Evolutionary conservation across 2,329 filamentous ascomycete species (phyloP), one percentile per base, ranked within the genome.

Genomic region (Phialophora chinensis): DNA sequence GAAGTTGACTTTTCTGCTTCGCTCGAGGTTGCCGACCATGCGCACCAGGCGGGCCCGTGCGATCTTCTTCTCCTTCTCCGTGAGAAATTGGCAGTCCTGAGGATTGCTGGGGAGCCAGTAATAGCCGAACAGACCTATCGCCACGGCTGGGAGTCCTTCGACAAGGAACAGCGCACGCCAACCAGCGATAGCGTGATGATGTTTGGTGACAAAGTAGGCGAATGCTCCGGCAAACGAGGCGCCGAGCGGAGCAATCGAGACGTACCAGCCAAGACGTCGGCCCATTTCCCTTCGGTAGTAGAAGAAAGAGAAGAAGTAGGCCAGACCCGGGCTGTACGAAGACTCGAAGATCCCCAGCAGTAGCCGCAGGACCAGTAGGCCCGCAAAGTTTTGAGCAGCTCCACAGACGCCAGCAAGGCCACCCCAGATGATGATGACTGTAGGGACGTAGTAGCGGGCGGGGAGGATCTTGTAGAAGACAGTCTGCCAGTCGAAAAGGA

Each of bases 151-250:
- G 67, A 95, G 93, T 1, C 92, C 93, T 77, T 96, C 92, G 12
- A 94, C 72, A 4, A 96, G 83, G 74, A 96, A 96, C 27, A 96
- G 83, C 1, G 93, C 83, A 17, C 92, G 86, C 92, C 92, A 96
- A 3, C 91, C 87, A 0, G 91, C 90, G 57, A 96, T 88, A 17
- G 90, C 90, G 1, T 82, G 80, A 71, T 84, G 80, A 12, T 87
- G 86, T 29, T 85, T 84, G 11, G 87, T 87, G 73, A 91, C 89
- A 3, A 84, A 86, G 65, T 87, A 89, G 1, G 87, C 87, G 5
- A 90, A 79, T 3, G 87, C 88, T 2, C 88, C 88, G 0, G 92
- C 91, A 75, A 96, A 93, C 1, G 88, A 89, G 50, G 91, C 94
- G 1, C 92, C 92, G 4, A 96, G 83, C 0, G 89, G 88, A 0